phyloP scores from a whole-genome alignment of 1,284 basidiomycete species.

The Sparassis latifolia region DNA sequence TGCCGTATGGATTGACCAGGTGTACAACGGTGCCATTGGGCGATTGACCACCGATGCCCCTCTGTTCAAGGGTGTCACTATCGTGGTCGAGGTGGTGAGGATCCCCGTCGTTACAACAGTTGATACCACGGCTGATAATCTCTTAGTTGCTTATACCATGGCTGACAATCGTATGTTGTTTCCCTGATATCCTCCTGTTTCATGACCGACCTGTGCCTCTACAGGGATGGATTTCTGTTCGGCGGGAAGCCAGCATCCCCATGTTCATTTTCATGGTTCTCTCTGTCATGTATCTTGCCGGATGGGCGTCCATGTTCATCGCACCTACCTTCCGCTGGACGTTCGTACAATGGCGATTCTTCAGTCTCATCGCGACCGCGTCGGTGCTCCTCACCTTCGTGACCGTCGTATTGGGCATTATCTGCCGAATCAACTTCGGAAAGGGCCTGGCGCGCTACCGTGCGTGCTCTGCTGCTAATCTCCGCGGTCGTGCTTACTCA shows the following conservation, averaged over 20 bases:
- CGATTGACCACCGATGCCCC: slow-evolving; percentile 37
- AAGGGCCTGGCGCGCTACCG: slow-evolving; percentile 63
- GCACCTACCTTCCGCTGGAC: slow-evolving; percentile 70
- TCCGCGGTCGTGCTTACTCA: not conserved
- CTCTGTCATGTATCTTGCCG: slow-evolving; percentile 52
- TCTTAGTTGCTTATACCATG: slow-evolving; percentile 59
- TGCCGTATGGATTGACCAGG: slow-evolving; percentile 70
- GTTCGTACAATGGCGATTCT: slow-evolving; percentile 69
- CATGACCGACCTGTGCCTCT: slow-evolving; percentile 1
- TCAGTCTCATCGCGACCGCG: slow-evolving; percentile 52
- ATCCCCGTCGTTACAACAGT: not conserved
- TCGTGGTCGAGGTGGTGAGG: slow-evolving; percentile 54
- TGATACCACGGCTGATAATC: not conserved
- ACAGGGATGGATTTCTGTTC: slow-evolving; percentile 70
- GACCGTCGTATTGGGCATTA: slow-evolving; percentile 52
- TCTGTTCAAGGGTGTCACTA: slow-evolving; percentile 50
- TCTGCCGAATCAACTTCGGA: slow-evolving; percentile 69
- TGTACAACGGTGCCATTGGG: slow-evolving; percentile 59
- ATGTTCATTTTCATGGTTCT: slow-evolving; percentile 60
- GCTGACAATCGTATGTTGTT: slow-evolving; percentile 44
- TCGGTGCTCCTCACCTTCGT: slow-evolving; percentile 53
- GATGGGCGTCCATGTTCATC: slow-evolving; percentile 68
- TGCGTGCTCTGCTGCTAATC: slow-evolving; percentile 30
- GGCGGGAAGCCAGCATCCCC: slow-evolving; percentile 51
- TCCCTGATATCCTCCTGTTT: not conserved